These are phyloP conservation scores for Flaveria linearis DNA, from an alignment of 129 eudicot genomes.

Conservation along the genomic window DNA sequence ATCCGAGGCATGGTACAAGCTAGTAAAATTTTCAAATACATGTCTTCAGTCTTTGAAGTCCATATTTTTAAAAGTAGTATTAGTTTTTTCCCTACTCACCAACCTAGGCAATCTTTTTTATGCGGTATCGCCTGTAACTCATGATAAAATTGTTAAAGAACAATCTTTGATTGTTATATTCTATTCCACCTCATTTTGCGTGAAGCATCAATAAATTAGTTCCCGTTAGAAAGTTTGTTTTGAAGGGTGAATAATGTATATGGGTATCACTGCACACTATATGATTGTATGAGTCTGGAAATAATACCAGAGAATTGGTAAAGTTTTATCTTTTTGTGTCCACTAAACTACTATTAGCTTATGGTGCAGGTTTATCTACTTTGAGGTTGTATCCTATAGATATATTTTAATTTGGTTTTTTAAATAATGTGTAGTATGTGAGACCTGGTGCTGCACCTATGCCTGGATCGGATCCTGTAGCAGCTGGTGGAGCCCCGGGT, in stretches of 20 bases:
- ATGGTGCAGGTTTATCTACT: no score
- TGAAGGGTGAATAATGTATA: conserved; percentile 26
- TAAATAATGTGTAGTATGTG: no score
- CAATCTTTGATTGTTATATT: not conserved
- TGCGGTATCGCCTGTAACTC: not conserved
- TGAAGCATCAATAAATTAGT: not conserved
- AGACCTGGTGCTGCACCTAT: no score
- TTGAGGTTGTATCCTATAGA: conserved; percentile 10
- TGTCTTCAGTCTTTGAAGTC: not conserved
- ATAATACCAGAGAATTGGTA: not conserved
- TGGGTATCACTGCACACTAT: not conserved
- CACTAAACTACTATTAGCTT: no score
- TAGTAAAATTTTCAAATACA: not conserved
- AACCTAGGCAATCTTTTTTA: not conserved
- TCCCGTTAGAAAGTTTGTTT: not conserved
- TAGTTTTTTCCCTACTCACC: not conserved
- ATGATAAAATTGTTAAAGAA: not conserved
- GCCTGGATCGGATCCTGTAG: no score
- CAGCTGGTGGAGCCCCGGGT: no score
- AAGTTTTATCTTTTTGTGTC: no score
- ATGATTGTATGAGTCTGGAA: not conserved
- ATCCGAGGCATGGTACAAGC: not conserved
- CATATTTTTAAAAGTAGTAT: not conserved
- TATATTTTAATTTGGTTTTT: conserved; percentile 18
- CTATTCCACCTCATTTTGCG: not conserved